These are phyloP conservation scores for Mortierella sp. DNA, from an alignment of 371 early-diverging fungal species.

Conservation along the genomic window DNA sequence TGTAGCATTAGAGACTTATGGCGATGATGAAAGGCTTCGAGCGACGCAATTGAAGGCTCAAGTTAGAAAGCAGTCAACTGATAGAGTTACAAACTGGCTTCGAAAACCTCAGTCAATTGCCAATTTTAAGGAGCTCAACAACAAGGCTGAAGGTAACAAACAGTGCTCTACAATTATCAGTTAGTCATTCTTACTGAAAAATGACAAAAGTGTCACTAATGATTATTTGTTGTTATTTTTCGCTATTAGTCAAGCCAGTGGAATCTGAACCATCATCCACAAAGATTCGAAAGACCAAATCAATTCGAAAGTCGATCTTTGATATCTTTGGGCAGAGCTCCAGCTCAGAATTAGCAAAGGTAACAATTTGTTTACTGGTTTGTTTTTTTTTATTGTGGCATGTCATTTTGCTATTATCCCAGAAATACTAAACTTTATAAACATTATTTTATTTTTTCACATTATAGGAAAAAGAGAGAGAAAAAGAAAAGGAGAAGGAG, in stretches of 20 bases:
- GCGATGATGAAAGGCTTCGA: constrained; percentile 8
- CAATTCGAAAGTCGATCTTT: constrained; percentile 44
- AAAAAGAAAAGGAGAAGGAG: neutral
- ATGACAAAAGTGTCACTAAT: neutral
- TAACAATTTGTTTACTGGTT: too few species aligned
- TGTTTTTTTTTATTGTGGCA: neutral
- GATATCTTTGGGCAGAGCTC: constrained; percentile 44
- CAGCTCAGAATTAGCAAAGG: constrained; percentile 9
- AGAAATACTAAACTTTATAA: neutral
- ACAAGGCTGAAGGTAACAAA: constrained; percentile 25
- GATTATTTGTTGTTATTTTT: neutral
- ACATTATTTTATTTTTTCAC: neutral
- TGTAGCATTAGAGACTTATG: neutral
- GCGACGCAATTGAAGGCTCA: constrained; percentile 13
- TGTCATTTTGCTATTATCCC: neutral
- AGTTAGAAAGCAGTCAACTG: constrained; percentile 24
- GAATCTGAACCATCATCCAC: constrained; percentile 19
- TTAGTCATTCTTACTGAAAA: neutral
- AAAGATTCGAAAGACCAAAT: constrained; percentile 36
- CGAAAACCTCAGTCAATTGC: constrained; percentile 44
- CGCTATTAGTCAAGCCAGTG: neutral
- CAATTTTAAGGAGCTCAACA: constrained; percentile 32
- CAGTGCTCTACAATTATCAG: neutral
- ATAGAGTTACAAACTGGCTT: constrained; percentile 43
- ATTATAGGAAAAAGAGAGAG: neutral